Base-by-base conservation (phyloP, 306 rosid genomes). In the Corylus heterophylla region DNA sequence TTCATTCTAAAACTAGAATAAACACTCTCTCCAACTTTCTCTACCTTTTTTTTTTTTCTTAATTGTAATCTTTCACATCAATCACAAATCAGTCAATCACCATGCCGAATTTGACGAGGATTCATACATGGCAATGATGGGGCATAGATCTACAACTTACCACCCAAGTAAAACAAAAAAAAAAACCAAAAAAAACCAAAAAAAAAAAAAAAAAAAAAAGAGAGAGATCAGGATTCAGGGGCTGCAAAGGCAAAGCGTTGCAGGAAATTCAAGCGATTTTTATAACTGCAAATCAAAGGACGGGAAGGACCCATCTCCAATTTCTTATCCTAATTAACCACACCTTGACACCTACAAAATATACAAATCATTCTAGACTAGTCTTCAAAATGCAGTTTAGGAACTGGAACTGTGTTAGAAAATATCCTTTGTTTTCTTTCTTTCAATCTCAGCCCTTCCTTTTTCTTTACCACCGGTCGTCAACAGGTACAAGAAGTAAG, bases 281-380 rank as follows among this genome's bases (percentile, higher is more conserved):
- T 72, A 52, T 8, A 74, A 22, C 54, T 79, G 77, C 85, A 82
- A 77, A 76, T 59, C 73, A 79, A 35, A 58, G 58, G 42, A 77
- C 8, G 76, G 78, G 69, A 18, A 50, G 69, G 71, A 50, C 76
- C 39, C 62, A 55, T 82, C 77, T 59, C 54, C 22, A 69, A 8
- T 29, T 59, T 59, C 5, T 59, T 25, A 29, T 59, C 37, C 66
- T 59, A 59, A 25, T 12, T 25, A 22, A 59, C 66, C 12, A 51
- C 42, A 49, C 48, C 72, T 48, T 37, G 8, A 51, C 42, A 49
- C 48, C 72, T 48, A 73, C 80, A 69, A 22, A 69, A 73, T 80
- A 88, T 83, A 47, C 74, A 83, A 42, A 82, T 85, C 81, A 74
- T 44, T 79, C 76, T 76, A 73, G 61, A 78, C 81, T 69, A 75